Evolutionary conservation across 2,329 filamentous ascomycete genomes (phyloP), one percentile per base, ranked within the genome.

Genomic region (Verruconis gallopava): DNA sequence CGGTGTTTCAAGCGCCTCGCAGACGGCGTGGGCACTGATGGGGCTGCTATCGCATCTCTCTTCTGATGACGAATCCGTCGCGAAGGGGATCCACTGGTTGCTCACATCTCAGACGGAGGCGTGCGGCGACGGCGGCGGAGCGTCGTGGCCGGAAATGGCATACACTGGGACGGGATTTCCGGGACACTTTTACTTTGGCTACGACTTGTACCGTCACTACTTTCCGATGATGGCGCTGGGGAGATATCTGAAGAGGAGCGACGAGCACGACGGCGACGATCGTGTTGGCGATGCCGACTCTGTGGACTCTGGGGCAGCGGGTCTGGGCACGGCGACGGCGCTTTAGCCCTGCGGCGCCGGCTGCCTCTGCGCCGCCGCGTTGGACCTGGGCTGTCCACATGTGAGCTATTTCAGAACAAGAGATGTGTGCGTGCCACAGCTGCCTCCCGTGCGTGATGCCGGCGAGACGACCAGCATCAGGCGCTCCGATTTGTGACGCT

Each of bases 11-110:
- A 38, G 19, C 12, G 19, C 37, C 37, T 38, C 37, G 19, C 37
- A 38, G 37, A 38, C 37, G 12, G 37, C 37, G 12, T 38, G 37
- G 37, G 37, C 37, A 17, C 19, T 38, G 12, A 38, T 38, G 37
- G 37, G 19, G 18, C 20, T 38, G 18, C 21, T 38, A 18, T 20
- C 37, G 18, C 37, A 21, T 20, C 18, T 38, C 17, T 15, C 18
- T 14, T 21, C 11, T 3, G 22, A 20, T 13, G 37, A 38, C 25
- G n/a, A 12, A 21, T 18, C 15, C 21, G 22, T 38, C 21, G 37
- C 18, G 18, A 15, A 15, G 18, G 37, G 37, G 11, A 18, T 36
- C 14, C 11, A 18, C 11, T 36, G 3, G 13, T 13, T 36, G 14
- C n/a, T 36, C 18, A 36, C 11, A 18, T 19, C 34, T 12, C 34